phyloP scores from a whole-genome alignment of 2,329 filamentous ascomycete genomes.

The Nothophoma quercina region DNA sequence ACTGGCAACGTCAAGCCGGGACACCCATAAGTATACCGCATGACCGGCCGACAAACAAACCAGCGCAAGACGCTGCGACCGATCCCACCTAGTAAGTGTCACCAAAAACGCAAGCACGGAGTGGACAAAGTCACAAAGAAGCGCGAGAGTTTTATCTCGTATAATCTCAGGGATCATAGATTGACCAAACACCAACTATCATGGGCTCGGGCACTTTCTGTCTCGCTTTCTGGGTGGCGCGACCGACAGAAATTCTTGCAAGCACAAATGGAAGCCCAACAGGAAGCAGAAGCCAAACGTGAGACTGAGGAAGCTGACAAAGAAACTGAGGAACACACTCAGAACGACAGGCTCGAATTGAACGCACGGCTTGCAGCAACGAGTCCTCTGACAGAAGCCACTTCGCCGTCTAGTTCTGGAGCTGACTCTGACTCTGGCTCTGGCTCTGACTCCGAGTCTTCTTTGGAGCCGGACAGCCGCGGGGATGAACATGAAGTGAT shows the following conservation, averaged over 20 bases:
- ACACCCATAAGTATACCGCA: neutral
- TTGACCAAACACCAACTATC: neutral
- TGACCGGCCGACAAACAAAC: neutral
- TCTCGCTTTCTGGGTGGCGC: conserved; percentile 2
- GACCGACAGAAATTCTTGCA: neutral
- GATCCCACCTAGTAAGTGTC: neutral
- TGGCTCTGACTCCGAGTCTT: no score
- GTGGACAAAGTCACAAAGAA: neutral
- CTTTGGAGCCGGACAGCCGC: no score
- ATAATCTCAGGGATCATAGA: neutral
- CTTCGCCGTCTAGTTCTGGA: no score
- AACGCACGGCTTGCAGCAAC: no score
- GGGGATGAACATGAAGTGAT: no score
- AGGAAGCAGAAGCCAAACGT: neutral
- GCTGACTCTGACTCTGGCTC: no score
- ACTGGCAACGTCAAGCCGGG: no score
- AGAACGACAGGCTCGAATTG: no score
- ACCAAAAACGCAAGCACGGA: no score
- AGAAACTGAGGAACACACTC: neutral
- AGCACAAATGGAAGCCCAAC: neutral
- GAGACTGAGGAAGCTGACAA: neutral
- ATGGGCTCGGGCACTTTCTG: conserved; percentile 3
- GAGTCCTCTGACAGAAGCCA: no score
- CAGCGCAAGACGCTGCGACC: neutral
- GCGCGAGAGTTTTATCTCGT: neutral